Base-by-base conservation (phyloP, 1,284 basidiomycete genomes). In the Exobasidium cylindrosporum region DNA sequence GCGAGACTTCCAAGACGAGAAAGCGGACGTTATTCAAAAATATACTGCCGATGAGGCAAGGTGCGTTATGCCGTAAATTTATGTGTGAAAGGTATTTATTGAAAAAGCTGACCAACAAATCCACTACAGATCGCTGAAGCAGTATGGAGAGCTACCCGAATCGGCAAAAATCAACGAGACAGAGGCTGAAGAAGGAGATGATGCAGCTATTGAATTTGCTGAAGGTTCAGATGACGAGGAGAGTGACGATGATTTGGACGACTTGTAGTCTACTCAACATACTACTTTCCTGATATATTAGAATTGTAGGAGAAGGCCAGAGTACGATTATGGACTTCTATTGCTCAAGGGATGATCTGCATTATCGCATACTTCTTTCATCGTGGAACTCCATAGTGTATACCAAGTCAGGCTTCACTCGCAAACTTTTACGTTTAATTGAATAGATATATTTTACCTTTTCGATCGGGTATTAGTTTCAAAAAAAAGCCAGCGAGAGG, bases 121-220 rank as follows among this genome's bases (percentile, higher is more conserved):
- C 14, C 43, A 14, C 43, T 44, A 23, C 47, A 50, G 53, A 21
- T 92, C 89, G 32, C 88, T 97, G 81, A 96, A 97, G 86, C 91
- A 91, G 28, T 97, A 97, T 80, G 94, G 96, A 61, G 96, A 98
- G 82, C 85, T 98, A 58, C 96, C 96, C 43, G 92, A 95, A 82
- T 93, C 91, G 75, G 94, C 94, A 77, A 96, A 96, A 85, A 96
- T 98, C 85, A 97, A 95, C 84, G 96, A 98, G 84, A 94, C 91
- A 46, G 92, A 94, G 74, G 88, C 87, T 30, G 64, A 56, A 28
- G 64, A 63, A 26, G 64, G 57, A 29, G 54, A 57, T 21, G 79
- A 74, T 54, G 77, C 73, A 55, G 77, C 79, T 30, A 68, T 81
- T 68, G 78, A 80, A 66, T 79, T 79, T 70, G 76, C 79, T 66